Evolutionary conservation across 768 basidiomycete genomes (phyloP).

Genomic region (Phylloporus arenicola): DNA sequence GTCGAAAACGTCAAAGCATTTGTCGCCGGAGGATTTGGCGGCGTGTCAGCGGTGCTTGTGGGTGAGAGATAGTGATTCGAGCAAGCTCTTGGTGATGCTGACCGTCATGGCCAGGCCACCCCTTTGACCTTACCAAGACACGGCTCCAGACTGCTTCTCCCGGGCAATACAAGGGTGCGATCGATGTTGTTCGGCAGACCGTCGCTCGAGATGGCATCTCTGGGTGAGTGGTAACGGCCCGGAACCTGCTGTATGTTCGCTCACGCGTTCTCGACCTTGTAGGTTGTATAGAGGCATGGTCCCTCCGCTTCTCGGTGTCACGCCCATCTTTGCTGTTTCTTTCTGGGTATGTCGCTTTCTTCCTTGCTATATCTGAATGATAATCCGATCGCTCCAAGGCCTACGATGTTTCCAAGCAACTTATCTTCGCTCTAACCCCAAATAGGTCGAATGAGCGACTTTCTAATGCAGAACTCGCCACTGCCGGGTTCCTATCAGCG

Average conservation of each 20-base stretch:
- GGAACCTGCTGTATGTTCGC: not conserved
- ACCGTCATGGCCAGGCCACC: constrained; percentile 61
- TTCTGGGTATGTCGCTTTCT: constrained; percentile 70
- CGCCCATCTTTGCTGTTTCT: constrained; percentile 95
- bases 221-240: constrained; percentile 51
- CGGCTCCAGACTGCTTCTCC: constrained; percentile 87
- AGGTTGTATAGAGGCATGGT: constrained; percentile 92
- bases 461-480: constrained; percentile 74
- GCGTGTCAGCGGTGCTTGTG: constrained; percentile 80
- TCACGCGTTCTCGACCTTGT: constrained; percentile 3
- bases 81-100: constrained; percentile 1
- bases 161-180: constrained; percentile 83
- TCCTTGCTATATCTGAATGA: constrained; percentile 4
- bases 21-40: constrained; percentile 90
- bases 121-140: constrained; percentile 97
- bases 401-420: constrained; percentile 86
- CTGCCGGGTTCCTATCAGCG: constrained; percentile 92
- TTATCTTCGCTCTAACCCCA: constrained; percentile 79
- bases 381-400: constrained; percentile 45
- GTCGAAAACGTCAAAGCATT: constrained; percentile 69
- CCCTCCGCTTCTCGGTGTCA: constrained; percentile 89
- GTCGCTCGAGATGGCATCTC: constrained; percentile 84
- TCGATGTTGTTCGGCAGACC: constrained; percentile 91
- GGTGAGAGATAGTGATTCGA: constrained; percentile 44
- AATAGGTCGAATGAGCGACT: constrained; percentile 59